Conservation (phyloP, 139 green algal genomes). For the Gonium pectorale region DNA sequence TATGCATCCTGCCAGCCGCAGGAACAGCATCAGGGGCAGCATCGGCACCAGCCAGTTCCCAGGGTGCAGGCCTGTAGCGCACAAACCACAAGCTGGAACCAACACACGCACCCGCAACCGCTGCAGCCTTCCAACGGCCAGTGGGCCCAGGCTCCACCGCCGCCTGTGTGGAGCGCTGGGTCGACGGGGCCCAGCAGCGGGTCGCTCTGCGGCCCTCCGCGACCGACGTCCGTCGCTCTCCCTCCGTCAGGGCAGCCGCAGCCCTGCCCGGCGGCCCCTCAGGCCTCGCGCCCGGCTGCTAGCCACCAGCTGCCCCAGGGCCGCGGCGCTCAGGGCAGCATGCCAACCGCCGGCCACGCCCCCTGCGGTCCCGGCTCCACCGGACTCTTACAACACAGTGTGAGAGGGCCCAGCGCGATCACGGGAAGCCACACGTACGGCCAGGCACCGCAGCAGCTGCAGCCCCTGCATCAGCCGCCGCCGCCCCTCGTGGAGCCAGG, state of each 20-base stretch:
- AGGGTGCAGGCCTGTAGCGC: no score
- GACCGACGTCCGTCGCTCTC: background rate
- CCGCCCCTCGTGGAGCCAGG: no score
- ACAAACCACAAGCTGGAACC: no score
- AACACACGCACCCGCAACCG: background rate
- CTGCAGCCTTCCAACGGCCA: background rate
- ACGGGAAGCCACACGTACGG: no score
- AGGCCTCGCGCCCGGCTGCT: background rate
- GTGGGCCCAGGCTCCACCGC: conserved; percentile 4
- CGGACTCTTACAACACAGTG: no score
- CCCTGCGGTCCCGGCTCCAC: no score
- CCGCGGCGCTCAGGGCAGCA: background rate
- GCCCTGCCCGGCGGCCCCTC: background rate
- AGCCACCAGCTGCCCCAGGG: background rate
- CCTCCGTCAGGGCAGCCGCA: background rate
- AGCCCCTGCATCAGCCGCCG: background rate
- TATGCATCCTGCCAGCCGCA: no score
- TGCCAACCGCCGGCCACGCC: background rate
- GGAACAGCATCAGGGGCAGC: no score
- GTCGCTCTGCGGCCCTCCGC: background rate
- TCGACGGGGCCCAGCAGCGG: no score
- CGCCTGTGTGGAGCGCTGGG: no score
- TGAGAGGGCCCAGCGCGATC: no score
- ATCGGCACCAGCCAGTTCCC: no score
- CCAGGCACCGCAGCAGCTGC: background rate